Evolutionary conservation across 129 eudicot species (phyloP).

Genomic region (Flaveria ramosissima): DNA sequence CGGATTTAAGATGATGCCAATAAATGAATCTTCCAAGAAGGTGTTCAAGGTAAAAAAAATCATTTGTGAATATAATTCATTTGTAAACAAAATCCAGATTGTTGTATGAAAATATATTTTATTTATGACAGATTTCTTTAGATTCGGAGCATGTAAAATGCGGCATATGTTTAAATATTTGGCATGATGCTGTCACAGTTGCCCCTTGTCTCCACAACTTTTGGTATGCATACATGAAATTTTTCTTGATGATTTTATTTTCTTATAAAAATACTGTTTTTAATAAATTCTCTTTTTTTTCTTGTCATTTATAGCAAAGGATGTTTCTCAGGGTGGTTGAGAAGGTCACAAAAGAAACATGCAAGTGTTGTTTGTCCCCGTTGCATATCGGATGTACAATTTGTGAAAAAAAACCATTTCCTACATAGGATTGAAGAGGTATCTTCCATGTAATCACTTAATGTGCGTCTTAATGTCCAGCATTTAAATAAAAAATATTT

Average conservation of each 20-base stretch:
- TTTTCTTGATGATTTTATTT: slow-evolving; percentile 12
- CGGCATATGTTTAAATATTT: slow-evolving; percentile 79
- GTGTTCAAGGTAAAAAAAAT: slow-evolving; percentile 51
- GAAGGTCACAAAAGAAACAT: slow-evolving; percentile 72
- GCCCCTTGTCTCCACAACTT: slow-evolving; percentile 98
- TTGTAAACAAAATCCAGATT: slow-evolving; percentile 5
- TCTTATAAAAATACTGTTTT: slow-evolving; percentile 3
- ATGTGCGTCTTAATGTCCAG: background rate
- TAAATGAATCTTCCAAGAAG: slow-evolving; percentile 44
- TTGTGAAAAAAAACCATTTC: slow-evolving; percentile 84
- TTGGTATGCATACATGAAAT: slow-evolving; percentile 46
- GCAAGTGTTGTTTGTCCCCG: slow-evolving; percentile 84
- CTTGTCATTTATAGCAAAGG: slow-evolving; percentile 66
- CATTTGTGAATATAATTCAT: slow-evolving; percentile 18
- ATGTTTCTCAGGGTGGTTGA: slow-evolving; percentile 95
- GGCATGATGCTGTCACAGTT: slow-evolving; percentile 97
- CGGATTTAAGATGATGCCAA: slow-evolving; percentile 61
- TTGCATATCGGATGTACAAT: slow-evolving; percentile 85
- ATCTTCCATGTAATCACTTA: slow-evolving; percentile 1
- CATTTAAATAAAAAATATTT: background rate
- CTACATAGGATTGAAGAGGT: slow-evolving; percentile 85
- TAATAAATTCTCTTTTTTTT: background rate
- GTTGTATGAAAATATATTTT: slow-evolving; percentile 9
- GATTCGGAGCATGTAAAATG: slow-evolving; percentile 85
- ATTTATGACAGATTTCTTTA: slow-evolving; percentile 49